phyloP scores from a whole-genome alignment of 306 rosid genomes.

The Urtica urens region DNA sequence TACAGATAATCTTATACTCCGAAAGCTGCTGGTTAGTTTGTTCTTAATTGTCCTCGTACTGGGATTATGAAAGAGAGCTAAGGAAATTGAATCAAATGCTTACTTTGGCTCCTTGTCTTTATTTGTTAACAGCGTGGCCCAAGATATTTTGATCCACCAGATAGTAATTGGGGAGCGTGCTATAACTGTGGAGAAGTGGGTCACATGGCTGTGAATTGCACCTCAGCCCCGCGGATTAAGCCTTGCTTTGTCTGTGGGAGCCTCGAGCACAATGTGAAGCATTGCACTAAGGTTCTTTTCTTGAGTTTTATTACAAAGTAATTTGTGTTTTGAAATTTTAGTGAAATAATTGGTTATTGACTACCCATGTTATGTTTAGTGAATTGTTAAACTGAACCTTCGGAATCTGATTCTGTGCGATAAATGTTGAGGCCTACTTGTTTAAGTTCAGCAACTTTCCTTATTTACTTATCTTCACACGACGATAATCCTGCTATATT shows the following conservation, averaged over 20 bases:
- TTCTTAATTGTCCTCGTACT: too few species aligned
- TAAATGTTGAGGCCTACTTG: too few species aligned
- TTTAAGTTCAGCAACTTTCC: too few species aligned
- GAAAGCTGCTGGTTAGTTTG: conserved; percentile 85
- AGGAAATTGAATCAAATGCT: too few species aligned
- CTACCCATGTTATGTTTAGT: too few species aligned
- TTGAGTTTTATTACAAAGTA: too few species aligned
- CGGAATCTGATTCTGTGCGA: too few species aligned
- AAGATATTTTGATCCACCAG: conserved; percentile 92
- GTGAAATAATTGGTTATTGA: conserved; percentile 1
- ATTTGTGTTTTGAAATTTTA: too few species aligned
- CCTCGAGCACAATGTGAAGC: conserved; percentile 64
- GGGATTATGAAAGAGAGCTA: too few species aligned
- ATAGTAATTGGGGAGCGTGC: conserved; percentile 76
- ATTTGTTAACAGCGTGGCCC: conserved; percentile 71
- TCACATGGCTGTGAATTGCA: conserved; percentile 68
- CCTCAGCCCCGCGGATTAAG: conserved; percentile 46
- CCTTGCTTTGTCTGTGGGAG: conserved; percentile 91
- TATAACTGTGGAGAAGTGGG: conserved; percentile 92
- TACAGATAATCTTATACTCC: conserved; percentile 33
- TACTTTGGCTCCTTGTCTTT: conserved; percentile 33
- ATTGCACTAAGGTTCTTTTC: conserved; percentile 53
- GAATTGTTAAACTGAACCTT: too few species aligned
- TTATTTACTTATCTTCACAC: too few species aligned
- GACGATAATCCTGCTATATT: too few species aligned